Base-by-base conservation (phyloP, 805 yeast species). In the Maudiozyma turicensis region DNA sequence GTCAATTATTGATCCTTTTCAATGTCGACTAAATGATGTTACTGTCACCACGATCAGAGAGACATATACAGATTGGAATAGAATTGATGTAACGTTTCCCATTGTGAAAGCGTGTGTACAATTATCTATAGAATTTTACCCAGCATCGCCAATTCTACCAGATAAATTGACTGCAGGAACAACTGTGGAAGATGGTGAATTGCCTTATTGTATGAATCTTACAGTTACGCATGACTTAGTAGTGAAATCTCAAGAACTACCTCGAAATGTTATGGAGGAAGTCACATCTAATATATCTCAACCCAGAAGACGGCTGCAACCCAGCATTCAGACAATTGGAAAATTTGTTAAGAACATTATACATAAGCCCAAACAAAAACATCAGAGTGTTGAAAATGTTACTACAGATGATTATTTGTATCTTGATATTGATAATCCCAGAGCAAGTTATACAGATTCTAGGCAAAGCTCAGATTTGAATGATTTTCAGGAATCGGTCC, bases 101-200 rank as follows among this genome's bases (percentile, higher is more conserved):
- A 8, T 6, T 7, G 13, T 15, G 7, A 35, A 35, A 11, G 13
- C 15, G 38, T 35, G 13, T n/a, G 13, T 35, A 5, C 38, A 35
- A n/a, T n/a, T 35, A 9, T 35, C 55, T 32, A 28, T 55, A 9
- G 60, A 57, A 40, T 57, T 51, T 37, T 57, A 55, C 43, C 58
- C 57, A 3, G 35, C 43, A 3, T 37, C 50, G 9, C 56, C 58
- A 3, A 34, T 55, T 9, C 31, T 54, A 40, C 60, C 60, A 20
- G 26, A 20, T 20, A 20, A 20, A 20, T 20, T 20, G 26, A 20
- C 26, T 3, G 26, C 26, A 20, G 26, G 26, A 20, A 20, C 26
- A 20, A 20, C 4, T 3, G 26, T 20, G 26, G 26, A 20, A 20
- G 26, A 20, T 20, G 26, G 26, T 2, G 26, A 20, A 20, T 20